These are phyloP conservation scores for Colletotrichum eremochloae DNA, from an alignment of 2,329 filamentous ascomycete genomes.

Conservation along the genomic window DNA sequence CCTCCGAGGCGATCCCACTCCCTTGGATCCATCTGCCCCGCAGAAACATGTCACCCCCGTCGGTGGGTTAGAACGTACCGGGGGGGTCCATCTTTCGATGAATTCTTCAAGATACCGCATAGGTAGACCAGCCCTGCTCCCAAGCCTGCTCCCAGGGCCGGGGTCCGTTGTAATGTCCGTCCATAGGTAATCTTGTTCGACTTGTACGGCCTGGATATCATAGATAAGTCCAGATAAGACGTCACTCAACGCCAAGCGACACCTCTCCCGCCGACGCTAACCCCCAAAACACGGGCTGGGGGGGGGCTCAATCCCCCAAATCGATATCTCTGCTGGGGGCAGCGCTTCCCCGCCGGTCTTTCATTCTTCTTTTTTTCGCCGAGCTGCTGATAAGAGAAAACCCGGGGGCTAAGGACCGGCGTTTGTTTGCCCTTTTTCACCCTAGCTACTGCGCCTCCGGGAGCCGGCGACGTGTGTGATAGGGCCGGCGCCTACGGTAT, in stretches of 20 bases:
- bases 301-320: neutral
- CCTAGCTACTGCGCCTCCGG: slow-evolving; percentile 1
- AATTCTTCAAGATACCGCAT: slow-evolving; percentile 13
- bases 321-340: slow-evolving; percentile 6
- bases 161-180: slow-evolving; percentile 8
- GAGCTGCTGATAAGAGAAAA: slow-evolving; percentile 36
- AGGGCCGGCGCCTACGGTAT: slow-evolving; percentile 9
- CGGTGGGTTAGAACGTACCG: slow-evolving; percentile 1
- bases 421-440: neutral
- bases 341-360: neutral
- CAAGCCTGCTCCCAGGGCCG: slow-evolving; percentile 14
- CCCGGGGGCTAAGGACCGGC: neutral
- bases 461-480: slow-evolving; percentile 23
- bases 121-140: slow-evolving; percentile 13
- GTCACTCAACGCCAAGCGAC: neutral
- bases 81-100: slow-evolving; percentile 11
- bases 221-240: slow-evolving; percentile 26
- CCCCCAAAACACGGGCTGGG: neutral
- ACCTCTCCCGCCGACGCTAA: neutral
- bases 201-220: slow-evolving; percentile 2
- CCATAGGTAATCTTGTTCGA: slow-evolving; percentile 1
- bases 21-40: slow-evolving; percentile 24
- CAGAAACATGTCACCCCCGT: slow-evolving; percentile 29
- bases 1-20: slow-evolving; percentile 29
- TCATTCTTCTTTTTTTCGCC: neutral